Conservation (phyloP, 2,329 filamentous ascomycete species). For the Juglanconis oblonga region DNA sequence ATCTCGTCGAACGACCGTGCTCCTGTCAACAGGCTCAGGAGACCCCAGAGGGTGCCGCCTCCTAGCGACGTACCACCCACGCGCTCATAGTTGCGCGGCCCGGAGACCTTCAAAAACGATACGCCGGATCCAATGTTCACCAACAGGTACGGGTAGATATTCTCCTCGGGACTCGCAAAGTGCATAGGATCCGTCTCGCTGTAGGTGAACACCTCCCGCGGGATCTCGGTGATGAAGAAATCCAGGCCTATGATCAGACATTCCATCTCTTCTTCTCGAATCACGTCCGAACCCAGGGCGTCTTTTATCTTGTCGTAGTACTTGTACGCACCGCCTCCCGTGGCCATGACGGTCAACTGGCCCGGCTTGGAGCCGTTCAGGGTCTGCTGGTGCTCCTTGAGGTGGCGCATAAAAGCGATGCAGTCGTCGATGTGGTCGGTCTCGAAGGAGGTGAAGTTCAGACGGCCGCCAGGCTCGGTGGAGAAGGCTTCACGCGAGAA, state of each 20-base stretch:
- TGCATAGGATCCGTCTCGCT: constrained; percentile 87
- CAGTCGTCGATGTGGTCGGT: constrained; percentile 92
- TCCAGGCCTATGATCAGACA: constrained; percentile 95
- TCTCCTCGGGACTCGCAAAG: constrained; percentile 74
- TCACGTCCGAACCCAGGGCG: constrained; percentile 79
- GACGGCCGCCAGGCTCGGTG: constrained; percentile 76
- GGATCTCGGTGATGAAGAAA: constrained; percentile 98
- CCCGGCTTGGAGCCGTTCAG: constrained; percentile 69
- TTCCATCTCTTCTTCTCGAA: constrained; percentile 97
- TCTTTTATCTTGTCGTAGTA: constrained; percentile 90
- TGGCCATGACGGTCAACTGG: constrained; percentile 89
- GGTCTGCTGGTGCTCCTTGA: constrained; percentile 77
- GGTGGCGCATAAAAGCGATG: constrained; percentile 82
- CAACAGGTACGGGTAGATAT: constrained; percentile 91
- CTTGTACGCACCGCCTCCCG: constrained; percentile 92
- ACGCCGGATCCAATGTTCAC: constrained; percentile 98
- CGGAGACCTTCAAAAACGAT: constrained; percentile 94
- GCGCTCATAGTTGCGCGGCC: constrained; percentile 79
- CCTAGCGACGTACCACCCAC: constrained; percentile 94
- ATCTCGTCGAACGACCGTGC: constrained; percentile 96
- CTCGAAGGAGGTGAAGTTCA: constrained; percentile 96
- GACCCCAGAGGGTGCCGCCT: constrained; percentile 95
- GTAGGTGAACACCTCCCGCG: constrained; percentile 95
- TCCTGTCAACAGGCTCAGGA: constrained; percentile 88
- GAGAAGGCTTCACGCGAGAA: constrained; percentile 85